Evolutionary conservation across 306 rosid genomes (phyloP), one percentile per base, ranked within the genome.

Genomic region (Glycine tomentella): DNA sequence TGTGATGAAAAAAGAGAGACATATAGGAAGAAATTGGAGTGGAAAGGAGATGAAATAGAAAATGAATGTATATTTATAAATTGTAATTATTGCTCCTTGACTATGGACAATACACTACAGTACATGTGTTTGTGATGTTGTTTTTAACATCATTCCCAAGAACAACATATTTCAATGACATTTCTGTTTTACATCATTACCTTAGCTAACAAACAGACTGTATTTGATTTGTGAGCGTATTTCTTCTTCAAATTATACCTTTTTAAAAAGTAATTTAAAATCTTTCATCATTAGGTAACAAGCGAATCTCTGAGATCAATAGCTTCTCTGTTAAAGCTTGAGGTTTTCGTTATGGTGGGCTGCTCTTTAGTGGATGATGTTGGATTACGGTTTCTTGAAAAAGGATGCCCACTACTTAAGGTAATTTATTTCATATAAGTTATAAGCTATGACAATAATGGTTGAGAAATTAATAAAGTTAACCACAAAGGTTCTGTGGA

Each of bases 321-420:
- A 77, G 90, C 92, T 85, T 85, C 91, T 74, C 80, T 90, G 72
- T 85, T 68, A 44, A 89, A 75, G 80, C 89, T 90, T 62, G 94
- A 90, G 84, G 59, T 77, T 84, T 84, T 90, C 31, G 48, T 78
- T 84, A 80, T 90, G 77, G 87, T 71, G 63, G 91, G 89, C 69
- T 89, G 92, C 73, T 76, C 86, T 82, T 87, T 78, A 56, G 87
- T 90, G 74, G 94, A 86, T 57, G 87, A 89, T 68, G 77, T 13
- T 50, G 94, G 94, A 62, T 84, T 90, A 59, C 80, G 78, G 69
- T 90, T 81, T 80, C 87, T 90, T 25, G 90, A 67, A 77, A 71
- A 87, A 53, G 89, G 92, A 53, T 88, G 94, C 51, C 94, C 92
- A 20, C 77, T 45, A n/a, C 92, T 90, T 42, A 87, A 90, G 92